Conservation (phyloP, 1,284 basidiomycete genomes). For the Tremellales sp. region DNA sequence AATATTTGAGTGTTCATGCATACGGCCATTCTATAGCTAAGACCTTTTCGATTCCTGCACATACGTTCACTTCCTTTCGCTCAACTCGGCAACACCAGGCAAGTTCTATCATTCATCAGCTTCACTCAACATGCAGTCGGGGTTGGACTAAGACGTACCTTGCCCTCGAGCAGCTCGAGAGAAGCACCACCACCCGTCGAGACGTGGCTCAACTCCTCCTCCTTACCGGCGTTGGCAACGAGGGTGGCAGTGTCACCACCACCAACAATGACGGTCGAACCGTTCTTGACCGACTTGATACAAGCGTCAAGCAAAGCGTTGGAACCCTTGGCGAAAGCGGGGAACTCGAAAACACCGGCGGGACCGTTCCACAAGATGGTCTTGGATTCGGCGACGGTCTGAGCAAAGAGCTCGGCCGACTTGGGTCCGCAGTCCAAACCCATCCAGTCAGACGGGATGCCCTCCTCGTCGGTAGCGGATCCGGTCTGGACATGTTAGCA, state of each 20-base stretch:
- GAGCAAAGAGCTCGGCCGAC: constrained; percentile 71
- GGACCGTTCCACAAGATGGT: constrained; percentile 99
- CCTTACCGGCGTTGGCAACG: constrained; percentile 73
- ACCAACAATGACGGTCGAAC: constrained; percentile 88
- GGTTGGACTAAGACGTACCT: constrained; percentile 56
- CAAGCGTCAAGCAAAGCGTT: constrained; percentile 79
- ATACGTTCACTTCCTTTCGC: constrained; percentile 54
- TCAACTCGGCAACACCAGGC: constrained; percentile 79
- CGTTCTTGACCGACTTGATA: constrained; percentile 80
- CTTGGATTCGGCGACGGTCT: constrained; percentile 82
- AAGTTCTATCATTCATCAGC: constrained; percentile 55
- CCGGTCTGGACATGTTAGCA: constrained; percentile 56
- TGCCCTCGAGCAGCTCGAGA: constrained; percentile 93
- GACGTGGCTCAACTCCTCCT: constrained; percentile 90
- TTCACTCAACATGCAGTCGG: constrained; percentile 25
- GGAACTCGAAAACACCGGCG: constrained; percentile 96
- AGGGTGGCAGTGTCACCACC: constrained; percentile 92
- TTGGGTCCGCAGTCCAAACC: constrained; percentile 86
- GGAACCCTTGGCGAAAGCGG: constrained; percentile 82
- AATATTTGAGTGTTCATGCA: too few relatives aligned
- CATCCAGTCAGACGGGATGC: constrained; percentile 92
- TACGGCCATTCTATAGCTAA: too few relatives aligned
- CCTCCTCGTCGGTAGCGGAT: constrained; percentile 70
- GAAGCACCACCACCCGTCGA: constrained; percentile 96
- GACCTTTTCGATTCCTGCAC: too few relatives aligned